Conservation (phyloP, 306 rosid species). For the Castanea crenata region DNA sequence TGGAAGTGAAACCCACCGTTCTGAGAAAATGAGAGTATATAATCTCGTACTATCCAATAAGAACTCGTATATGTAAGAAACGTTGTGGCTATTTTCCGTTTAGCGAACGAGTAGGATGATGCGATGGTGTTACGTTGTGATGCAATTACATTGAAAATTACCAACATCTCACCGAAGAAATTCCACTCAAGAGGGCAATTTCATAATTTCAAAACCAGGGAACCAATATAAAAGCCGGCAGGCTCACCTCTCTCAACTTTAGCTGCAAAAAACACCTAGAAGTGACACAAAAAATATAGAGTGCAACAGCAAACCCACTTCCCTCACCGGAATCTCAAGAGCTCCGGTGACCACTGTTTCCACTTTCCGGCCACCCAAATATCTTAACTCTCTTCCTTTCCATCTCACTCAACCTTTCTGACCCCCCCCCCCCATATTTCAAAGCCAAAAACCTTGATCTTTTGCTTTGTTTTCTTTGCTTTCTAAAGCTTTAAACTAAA, state of each 20-base stretch:
- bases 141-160: background rate
- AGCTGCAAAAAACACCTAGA: slow-evolving; percentile 46
- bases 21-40: no score
- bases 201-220: background rate
- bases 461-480: background rate
- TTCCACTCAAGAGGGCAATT: slow-evolving; percentile 13
- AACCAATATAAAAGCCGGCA: slow-evolving; percentile 35
- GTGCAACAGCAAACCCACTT: slow-evolving; percentile 1
- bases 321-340: slow-evolving; percentile 26
- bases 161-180: background rate
- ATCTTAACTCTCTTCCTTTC: background rate
- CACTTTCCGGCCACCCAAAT: background rate
- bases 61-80: no score
- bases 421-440: background rate
- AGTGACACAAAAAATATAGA: background rate
- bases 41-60: no score
- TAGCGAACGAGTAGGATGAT: no score
- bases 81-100: no score
- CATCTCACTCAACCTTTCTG: background rate
- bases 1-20: no score
- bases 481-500: background rate
- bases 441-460: background rate
- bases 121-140: background rate
- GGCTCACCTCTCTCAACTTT: slow-evolving; percentile 42
- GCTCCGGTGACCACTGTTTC: slow-evolving; percentile 23